Conservation (phyloP, 108 stramenopile genomes). For the Stephanodiscus minutulus region DNA sequence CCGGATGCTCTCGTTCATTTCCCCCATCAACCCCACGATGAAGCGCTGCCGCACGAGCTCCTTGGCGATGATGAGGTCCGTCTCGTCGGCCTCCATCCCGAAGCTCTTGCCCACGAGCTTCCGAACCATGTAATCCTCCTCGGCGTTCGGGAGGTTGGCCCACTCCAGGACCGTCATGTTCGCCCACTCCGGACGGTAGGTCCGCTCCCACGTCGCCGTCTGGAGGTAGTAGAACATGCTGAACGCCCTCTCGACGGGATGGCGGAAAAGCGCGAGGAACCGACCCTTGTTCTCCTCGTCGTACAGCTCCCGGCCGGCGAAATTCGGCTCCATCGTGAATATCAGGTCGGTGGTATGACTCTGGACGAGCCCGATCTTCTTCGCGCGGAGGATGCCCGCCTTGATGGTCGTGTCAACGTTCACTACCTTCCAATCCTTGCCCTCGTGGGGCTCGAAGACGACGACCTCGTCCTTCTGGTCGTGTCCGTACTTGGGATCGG, state of each 20-base stretch:
- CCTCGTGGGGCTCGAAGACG: conserved; percentile 19
- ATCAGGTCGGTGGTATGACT: conserved; percentile 39
- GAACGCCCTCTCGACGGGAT: conserved; percentile 40
- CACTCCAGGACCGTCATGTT: conserved; percentile 45
- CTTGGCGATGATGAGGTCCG: conserved; percentile 16
- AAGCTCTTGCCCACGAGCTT: conserved; percentile 3
- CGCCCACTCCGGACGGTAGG: conserved; percentile 30
- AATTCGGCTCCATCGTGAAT: conserved; percentile 36
- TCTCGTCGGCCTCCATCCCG: not conserved
- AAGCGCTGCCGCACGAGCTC: conserved; percentile 13
- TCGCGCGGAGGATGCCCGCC: conserved; percentile 38
- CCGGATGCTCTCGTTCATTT: conserved; percentile 28
- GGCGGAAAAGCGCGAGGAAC: conserved; percentile 37
- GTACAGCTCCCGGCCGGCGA: conserved; percentile 28
- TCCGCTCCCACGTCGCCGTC: conserved; percentile 39
- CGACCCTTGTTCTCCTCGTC: conserved; percentile 19
- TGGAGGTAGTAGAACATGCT: conserved; percentile 42
- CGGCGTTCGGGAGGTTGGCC: conserved; percentile 25
- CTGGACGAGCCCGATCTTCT: conserved; percentile 25
- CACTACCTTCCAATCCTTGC: conserved; percentile 18
- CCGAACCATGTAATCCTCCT: conserved; percentile 6
- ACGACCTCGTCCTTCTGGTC: conserved; percentile 25
- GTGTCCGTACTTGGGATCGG: conserved; percentile 34
- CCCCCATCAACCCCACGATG: conserved; percentile 30
- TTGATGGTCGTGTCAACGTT: conserved; percentile 54